Conservation (phyloP, 345 rosid species). For the Raphanus sativus region DNA sequence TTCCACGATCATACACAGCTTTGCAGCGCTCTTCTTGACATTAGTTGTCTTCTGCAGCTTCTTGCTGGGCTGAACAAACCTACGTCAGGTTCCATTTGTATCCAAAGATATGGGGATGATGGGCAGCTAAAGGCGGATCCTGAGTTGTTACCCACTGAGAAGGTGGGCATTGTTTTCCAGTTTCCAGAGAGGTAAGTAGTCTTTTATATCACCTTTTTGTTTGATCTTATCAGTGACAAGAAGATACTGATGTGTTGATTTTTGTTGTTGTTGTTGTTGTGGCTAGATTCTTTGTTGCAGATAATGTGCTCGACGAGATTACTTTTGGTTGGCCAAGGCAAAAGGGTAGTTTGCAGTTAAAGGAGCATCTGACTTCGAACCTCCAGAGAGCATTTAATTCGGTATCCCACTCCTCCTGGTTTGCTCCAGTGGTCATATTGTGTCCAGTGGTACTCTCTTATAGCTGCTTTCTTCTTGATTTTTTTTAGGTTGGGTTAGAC, state of each 20-base stretch:
- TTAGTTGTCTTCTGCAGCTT: conserved; percentile 55
- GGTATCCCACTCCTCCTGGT: conserved; percentile 47
- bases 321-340: conserved; percentile 94
- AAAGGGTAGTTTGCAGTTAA: conserved; percentile 58
- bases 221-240: neutral
- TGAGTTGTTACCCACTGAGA: conserved; percentile 57
- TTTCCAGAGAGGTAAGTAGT: conserved; percentile 82
- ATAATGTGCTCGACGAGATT: conserved; percentile 81
- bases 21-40: too few species aligned
- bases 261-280: neutral
- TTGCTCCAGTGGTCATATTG: conserved; percentile 3
- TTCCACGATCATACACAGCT: neutral
- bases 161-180: conserved; percentile 90
- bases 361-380: conserved; percentile 63
- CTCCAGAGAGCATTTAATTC: conserved; percentile 85
- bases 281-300: conserved; percentile 79
- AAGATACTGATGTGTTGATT: neutral
- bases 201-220: neutral
- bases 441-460: conserved; percentile 9
- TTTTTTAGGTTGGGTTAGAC: conserved; percentile 80
- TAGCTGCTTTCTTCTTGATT: conserved; percentile 16
- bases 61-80: conserved; percentile 90
- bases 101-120: conserved; percentile 61
- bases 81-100: conserved; percentile 75
- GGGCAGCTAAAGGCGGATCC: conserved; percentile 52